Evolutionary conservation across 805 yeast genomes (phyloP), one percentile per base, ranked within the genome.

Genomic region (Metschnikowia hibisci): DNA sequence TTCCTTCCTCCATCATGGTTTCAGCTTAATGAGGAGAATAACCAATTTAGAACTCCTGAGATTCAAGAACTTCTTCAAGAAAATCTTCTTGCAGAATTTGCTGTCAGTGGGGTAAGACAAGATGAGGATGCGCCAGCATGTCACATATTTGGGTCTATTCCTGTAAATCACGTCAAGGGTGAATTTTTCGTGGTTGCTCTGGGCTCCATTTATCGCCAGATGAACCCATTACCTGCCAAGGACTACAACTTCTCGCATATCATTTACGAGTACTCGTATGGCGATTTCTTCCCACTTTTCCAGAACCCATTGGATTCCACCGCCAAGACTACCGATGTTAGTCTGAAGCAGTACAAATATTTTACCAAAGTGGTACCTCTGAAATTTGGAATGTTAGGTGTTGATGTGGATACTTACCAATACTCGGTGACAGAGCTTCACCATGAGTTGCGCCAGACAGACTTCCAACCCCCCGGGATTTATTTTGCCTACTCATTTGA

Each of bases 231-330:
- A 9, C 78, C 77, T 1, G 27, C 56, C 6, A 78, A 78, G 31
- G 64, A 73, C 16, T 64, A 87, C 45, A 86, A 91, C 57, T 84
- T 91, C 59, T 77, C 96, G 1, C 99, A 93, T 63, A 79, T 80
- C 4, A 82, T 93, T 46, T 78, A 78, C 46, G 98, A 91, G 62
- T 78, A 89, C 49, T 88, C 97, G 9, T 91, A 82, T 64, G 99
- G 99, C 11, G 87, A 80, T 29, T 89, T 84, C 62, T 89, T 80
- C 57, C 97, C 99, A 3, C 84, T 77, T 53, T 73, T 90, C 49
- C 75, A 83, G 53, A 91, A 91, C 58, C 95, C 96, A n/a, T 73
- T 93, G 50, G 98, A 93, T 61, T 73, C 72, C 36, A 82, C 91
- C 0, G 84, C 80, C 0, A 78, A 82, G 51, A 60, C 63, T 13